Percentiles rank a stretch among this genome's conserved stretches.
Conservation (phyloP, 257 asterid genomes). For the Coffea eugenioides region DNA sequence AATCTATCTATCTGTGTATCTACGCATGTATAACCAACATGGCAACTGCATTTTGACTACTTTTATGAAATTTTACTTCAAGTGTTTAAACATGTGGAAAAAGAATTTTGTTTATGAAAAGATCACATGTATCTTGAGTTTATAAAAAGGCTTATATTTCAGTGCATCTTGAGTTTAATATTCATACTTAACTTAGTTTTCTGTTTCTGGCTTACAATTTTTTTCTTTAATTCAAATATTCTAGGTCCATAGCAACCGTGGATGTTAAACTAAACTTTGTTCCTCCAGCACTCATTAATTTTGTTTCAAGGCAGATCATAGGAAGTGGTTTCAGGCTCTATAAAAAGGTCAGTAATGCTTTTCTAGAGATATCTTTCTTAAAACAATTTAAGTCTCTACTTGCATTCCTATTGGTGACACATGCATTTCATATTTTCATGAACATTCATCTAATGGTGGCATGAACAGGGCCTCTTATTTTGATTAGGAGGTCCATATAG, state of each 20-base stretch:
- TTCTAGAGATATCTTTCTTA: neutral
- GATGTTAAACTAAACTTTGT: conserved; percentile 73
- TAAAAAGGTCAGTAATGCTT: conserved; percentile 57
- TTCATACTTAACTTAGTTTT: neutral
- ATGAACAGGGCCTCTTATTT: neutral
- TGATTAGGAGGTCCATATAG: neutral
- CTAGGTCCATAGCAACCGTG: conserved; percentile 82
- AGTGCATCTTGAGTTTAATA: too few species aligned
- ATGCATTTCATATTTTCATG: neutral
- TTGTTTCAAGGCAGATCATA: conserved; percentile 79
- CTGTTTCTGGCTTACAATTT: neutral
- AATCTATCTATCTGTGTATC: neutral
- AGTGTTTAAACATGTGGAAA: neutral
- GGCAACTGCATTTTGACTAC: neutral
- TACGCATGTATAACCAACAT: neutral
- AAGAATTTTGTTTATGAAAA: neutral
- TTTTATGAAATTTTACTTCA: neutral
- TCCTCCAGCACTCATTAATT: conserved; percentile 80
- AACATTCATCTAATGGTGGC: neutral
- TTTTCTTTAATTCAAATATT: conserved; percentile 6
- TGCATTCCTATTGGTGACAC: neutral
- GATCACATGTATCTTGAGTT: neutral
- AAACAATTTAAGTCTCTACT: neutral
- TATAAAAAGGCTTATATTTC: neutral
- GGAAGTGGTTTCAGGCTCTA: conserved; percentile 94